Conservation (phyloP, 495 filamentous ascomycete species). For the Talaromyces stipitatus region DNA sequence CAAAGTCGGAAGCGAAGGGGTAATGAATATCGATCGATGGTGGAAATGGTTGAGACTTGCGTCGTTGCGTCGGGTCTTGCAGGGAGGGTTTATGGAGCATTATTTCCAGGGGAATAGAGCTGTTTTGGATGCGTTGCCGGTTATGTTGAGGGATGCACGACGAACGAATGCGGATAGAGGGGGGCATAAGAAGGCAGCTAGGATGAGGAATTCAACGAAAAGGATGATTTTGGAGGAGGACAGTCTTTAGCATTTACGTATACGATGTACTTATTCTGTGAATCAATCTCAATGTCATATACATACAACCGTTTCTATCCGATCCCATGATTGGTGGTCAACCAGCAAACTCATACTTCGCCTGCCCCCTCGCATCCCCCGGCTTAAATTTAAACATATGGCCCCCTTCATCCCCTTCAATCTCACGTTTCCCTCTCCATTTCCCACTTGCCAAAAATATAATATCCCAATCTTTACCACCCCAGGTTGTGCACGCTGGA, state of each 20-base stretch:
- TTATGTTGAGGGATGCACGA: slow-evolving; percentile 30
- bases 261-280: neutral
- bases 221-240: slow-evolving; percentile 2
- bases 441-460: slow-evolving; percentile 4
- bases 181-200: slow-evolving; percentile 26
- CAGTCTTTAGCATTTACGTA: neutral
- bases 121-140: slow-evolving; percentile 67
- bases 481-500: slow-evolving; percentile 9
- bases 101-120: slow-evolving; percentile 78
- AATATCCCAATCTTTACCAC: slow-evolving; percentile 1
- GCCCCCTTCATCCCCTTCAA: slow-evolving; percentile 10
- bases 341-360: slow-evolving; percentile 12
- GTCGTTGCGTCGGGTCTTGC: slow-evolving; percentile 66
- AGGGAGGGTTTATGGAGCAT: slow-evolving; percentile 74
- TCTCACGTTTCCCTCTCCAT: slow-evolving; percentile 1
- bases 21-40: slow-evolving; percentile 82
- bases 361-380: slow-evolving; percentile 4
- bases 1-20: slow-evolving; percentile 60
- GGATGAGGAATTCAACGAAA: slow-evolving; percentile 18
- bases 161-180: slow-evolving; percentile 16
- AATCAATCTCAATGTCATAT: neutral
- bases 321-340: neutral
- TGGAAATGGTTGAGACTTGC: slow-evolving; percentile 77
- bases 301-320: neutral
- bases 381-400: slow-evolving; percentile 14